A percentile compares a stretch with the other conserved stretches of the same genome.
phyloP scores from a whole-genome alignment of 495 filamentous ascomycete genomes.

The Lasiosphaeriaceae sp. region DNA sequence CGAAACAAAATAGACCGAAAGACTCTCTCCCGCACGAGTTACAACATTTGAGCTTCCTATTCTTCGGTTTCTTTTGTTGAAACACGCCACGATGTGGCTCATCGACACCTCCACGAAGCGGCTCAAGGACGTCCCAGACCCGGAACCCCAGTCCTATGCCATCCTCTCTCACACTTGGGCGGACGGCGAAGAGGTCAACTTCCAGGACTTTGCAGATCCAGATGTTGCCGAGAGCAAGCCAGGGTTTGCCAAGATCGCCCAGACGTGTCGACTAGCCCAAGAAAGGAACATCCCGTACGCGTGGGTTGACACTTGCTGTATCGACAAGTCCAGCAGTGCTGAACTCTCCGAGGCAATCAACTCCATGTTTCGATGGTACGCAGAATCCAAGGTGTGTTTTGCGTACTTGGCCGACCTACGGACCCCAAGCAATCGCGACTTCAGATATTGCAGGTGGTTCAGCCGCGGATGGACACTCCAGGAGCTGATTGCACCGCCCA shows the following conservation, averaged over 20 bases:
- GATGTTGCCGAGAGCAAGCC: not conserved
- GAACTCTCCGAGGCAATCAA: conserved; percentile 39
- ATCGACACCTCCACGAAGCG: not conserved
- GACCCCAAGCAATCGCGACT: not conserved
- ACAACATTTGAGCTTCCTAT: no score
- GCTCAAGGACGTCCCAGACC: not conserved
- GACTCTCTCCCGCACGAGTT: no score
- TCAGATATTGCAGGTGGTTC: conserved; percentile 32
- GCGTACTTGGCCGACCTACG: conserved; percentile 32
- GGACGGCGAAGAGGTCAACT: conserved; percentile 15
- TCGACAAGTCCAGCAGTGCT: conserved; percentile 36
- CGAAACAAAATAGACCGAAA: no score
- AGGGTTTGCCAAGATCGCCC: conserved; percentile 14
- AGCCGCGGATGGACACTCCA: conserved; percentile 36
- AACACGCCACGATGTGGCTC: not conserved
- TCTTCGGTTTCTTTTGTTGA: no score
- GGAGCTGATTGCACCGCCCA: conserved; percentile 32
- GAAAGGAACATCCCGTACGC: conserved; percentile 10
- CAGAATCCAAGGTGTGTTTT: conserved; percentile 29
- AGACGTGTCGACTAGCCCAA: conserved; percentile 5
- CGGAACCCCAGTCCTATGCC: conserved; percentile 10
- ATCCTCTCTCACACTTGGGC: conserved; percentile 22
- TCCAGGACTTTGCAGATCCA: conserved; percentile 1
- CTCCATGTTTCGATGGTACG: conserved; percentile 40
- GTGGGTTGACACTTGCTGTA: conserved; percentile 38